Conservation (phyloP, 1,139 yeast species). For the Diutina siamensis region DNA sequence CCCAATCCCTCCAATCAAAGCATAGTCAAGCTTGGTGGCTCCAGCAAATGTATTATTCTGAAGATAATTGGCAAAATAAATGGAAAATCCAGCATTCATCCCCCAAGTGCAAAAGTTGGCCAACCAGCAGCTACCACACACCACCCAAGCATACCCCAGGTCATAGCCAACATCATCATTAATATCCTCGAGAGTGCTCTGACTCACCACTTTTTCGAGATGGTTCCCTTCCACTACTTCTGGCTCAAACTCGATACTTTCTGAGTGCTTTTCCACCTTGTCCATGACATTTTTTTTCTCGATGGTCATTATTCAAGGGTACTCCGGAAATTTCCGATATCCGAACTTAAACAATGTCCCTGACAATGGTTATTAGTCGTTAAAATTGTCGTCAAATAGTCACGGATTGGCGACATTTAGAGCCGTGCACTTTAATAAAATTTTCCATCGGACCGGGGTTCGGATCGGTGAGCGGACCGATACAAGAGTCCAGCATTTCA, state of each 20-base stretch:
- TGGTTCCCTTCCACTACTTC: slow-evolving; percentile 1
- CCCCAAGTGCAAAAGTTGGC: slow-evolving; percentile 41
- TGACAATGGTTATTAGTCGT: too few relatives aligned
- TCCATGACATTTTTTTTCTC: too few relatives aligned
- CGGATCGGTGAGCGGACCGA: too few relatives aligned
- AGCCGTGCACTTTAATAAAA: too few relatives aligned
- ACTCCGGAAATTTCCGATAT: too few relatives aligned
- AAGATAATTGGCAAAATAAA: slow-evolving; percentile 36
- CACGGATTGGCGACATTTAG: too few relatives aligned
- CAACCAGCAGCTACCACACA: slow-evolving; percentile 29
- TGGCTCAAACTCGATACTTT: not conserved
- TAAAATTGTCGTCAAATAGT: too few relatives aligned
- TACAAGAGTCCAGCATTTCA: too few relatives aligned
- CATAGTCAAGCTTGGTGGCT: slow-evolving; percentile 30
- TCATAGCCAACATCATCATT: slow-evolving; percentile 13
- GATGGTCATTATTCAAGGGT: too few relatives aligned
- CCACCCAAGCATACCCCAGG: slow-evolving; percentile 40
- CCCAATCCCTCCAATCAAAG: slow-evolving; percentile 31
- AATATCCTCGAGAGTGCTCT: not conserved
- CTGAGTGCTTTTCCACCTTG: too few relatives aligned
- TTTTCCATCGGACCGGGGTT: too few relatives aligned
- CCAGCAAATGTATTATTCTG: slow-evolving; percentile 24
- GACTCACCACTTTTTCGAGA: not conserved
- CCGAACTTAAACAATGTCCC: too few relatives aligned
- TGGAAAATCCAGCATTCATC: slow-evolving; percentile 41